phyloP scores from a whole-genome alignment of 1,139 yeast species.

The Geotrichum phurueaensis region DNA sequence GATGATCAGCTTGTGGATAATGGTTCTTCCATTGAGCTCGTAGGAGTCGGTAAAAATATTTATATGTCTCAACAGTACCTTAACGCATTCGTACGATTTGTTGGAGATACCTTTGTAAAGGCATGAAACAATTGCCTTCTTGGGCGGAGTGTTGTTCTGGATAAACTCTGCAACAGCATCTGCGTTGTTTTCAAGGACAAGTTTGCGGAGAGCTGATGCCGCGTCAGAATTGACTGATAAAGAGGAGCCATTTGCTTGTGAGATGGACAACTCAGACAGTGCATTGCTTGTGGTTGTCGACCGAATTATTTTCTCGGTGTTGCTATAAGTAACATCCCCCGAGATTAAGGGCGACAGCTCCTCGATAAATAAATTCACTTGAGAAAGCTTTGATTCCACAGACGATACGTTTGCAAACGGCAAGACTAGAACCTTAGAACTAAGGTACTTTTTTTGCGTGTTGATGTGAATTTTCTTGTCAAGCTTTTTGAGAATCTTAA shows the following conservation, averaged over 20 bases:
- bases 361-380: conserved; percentile 52
- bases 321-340: conserved; percentile 14
- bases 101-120: conserved; percentile 58
- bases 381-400: conserved; percentile 48
- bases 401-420: conserved; percentile 66
- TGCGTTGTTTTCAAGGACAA: conserved; percentile 29
- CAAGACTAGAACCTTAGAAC: conserved; percentile 64
- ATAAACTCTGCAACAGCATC: conserved; percentile 23
- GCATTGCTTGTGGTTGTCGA: neutral
- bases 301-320: conserved; percentile 1
- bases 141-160: conserved; percentile 5
- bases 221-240: conserved; percentile 1
- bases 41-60: conserved; percentile 54
- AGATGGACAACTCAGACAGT: neutral
- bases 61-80: conserved; percentile 44
- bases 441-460: conserved; percentile 60
- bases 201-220: neutral
- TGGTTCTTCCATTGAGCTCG: conserved; percentile 77
- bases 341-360: conserved; percentile 34
- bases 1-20: conserved; percentile 77
- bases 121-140: conserved; percentile 41
- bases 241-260: neutral
- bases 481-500: conserved; percentile 80
- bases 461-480: conserved; percentile 77
- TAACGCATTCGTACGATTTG: conserved; percentile 51